These are phyloP conservation scores for Ceratocystis destructans DNA, from an alignment of 2,329 filamentous ascomycete species.

Conservation along the genomic window DNA sequence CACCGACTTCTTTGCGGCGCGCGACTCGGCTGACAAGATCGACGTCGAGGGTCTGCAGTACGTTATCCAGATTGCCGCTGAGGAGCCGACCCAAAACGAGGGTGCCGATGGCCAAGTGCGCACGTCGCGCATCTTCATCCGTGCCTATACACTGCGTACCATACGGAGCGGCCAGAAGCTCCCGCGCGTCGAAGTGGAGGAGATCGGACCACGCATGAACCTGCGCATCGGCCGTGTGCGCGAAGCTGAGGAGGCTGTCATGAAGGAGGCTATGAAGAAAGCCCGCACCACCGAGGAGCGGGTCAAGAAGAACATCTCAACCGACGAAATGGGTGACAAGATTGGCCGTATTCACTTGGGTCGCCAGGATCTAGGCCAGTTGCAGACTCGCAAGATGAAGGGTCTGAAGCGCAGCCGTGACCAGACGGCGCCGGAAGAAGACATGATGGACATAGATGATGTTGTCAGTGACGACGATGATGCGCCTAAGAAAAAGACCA, in stretches of 20 bases:
- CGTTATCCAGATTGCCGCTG: constrained; percentile 66
- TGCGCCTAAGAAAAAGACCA: constrained; percentile 24
- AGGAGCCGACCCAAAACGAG: constrained; percentile 39
- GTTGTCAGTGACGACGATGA: constrained; percentile 26
- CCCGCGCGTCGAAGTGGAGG: constrained; percentile 82
- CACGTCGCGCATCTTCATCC: constrained; percentile 49
- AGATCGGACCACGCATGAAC: constrained; percentile 90
- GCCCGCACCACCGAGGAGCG: constrained; percentile 59
- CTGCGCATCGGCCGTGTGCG: constrained; percentile 70
- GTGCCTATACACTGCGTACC: constrained; percentile 76
- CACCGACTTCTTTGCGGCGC: constrained; percentile 80
- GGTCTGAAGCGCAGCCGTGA: constrained; percentile 75
- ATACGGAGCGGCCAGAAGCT: constrained; percentile 76
- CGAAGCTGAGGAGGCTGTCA: constrained; percentile 62
- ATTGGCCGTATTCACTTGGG: constrained; percentile 82
- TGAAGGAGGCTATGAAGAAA: constrained; percentile 86
- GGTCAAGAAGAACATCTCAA: constrained; percentile 93
- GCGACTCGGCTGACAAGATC: constrained; percentile 58
- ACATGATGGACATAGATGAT: constrained; percentile 31
- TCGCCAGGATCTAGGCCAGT: constrained; percentile 69
- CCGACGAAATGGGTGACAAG: constrained; percentile 90
- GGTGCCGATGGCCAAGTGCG: constrained; percentile 28
- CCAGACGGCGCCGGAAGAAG: constrained; percentile 34
- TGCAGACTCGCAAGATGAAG: constrained; percentile 99
- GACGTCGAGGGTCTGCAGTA: constrained; percentile 94